phyloP scores from a whole-genome alignment of 2,329 filamentous ascomycete genomes.

The Penicillium sp. region DNA sequence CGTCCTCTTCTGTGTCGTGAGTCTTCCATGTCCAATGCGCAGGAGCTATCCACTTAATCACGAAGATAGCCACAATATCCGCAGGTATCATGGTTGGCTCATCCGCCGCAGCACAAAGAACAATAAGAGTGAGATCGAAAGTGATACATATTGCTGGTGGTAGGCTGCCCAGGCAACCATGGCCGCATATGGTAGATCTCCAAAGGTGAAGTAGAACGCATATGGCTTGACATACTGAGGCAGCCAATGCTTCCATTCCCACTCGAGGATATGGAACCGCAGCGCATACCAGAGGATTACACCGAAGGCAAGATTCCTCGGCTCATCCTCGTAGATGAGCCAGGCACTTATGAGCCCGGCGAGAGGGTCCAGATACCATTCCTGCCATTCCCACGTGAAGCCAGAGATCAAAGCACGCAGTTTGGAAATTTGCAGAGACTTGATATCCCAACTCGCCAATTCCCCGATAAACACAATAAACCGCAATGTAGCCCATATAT shows the following conservation, averaged over 20 bases:
- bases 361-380: too few relatives aligned
- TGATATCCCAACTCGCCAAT: too few relatives aligned
- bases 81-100: not conserved
- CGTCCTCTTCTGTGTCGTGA: too few relatives aligned
- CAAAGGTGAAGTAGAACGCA: not conserved
- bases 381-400: too few relatives aligned
- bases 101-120: too few relatives aligned
- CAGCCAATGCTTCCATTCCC: not conserved
- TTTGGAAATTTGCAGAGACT: too few relatives aligned
- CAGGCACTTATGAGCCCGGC: not conserved
- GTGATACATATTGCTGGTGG: not conserved
- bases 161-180: not conserved
- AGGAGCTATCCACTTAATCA: not conserved
- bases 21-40: not conserved
- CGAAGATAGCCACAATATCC: not conserved
- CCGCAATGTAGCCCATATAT: too few relatives aligned
- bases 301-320: not conserved
- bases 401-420: too few relatives aligned
- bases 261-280: not conserved
- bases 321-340: conserved; percentile 17
- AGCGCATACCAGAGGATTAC: not conserved
- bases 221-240: not conserved
- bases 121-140: too few relatives aligned
- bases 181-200: not conserved
- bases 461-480: too few relatives aligned